Conservation (phyloP, 148 eudicot genomes). For the Arctostaphylos glauca region DNA sequence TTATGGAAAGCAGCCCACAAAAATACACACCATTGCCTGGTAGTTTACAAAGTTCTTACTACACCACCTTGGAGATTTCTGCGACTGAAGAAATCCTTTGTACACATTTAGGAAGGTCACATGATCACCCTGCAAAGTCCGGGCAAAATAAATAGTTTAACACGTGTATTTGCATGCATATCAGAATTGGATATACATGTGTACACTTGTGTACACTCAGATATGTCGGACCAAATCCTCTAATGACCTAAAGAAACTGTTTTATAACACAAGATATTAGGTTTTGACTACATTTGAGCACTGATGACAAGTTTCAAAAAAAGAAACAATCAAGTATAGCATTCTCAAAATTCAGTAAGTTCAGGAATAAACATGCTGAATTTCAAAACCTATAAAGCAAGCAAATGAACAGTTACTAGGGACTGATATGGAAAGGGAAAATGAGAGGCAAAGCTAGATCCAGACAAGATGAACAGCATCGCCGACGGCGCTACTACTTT, state of each 20-base stretch:
- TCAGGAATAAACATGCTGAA: not conserved
- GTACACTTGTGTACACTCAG: not conserved
- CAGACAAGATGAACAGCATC: not conserved
- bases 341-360: not conserved
- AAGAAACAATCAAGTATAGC: not conserved
- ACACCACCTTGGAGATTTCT: constrained; percentile 96
- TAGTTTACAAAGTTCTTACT: constrained; percentile 83
- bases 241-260: not conserved
- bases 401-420: not conserved
- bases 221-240: not conserved
- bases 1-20: not conserved
- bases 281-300: not conserved
- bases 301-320: not conserved
- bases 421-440: not conserved
- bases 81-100: constrained; percentile 81
- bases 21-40: constrained; percentile 84
- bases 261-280: not conserved
- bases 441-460: not conserved
- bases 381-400: not conserved
- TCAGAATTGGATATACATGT: not conserved
- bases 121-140: constrained; percentile 84
- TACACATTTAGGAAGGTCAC: constrained; percentile 93
- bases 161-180: constrained; percentile 6
- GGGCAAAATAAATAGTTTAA: not conserved
- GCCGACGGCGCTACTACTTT: not conserved